Evolutionary conservation across 129 eudicot genomes (phyloP), one percentile per base, ranked within the genome.

Genomic region (Flaveria trinervia): DNA sequence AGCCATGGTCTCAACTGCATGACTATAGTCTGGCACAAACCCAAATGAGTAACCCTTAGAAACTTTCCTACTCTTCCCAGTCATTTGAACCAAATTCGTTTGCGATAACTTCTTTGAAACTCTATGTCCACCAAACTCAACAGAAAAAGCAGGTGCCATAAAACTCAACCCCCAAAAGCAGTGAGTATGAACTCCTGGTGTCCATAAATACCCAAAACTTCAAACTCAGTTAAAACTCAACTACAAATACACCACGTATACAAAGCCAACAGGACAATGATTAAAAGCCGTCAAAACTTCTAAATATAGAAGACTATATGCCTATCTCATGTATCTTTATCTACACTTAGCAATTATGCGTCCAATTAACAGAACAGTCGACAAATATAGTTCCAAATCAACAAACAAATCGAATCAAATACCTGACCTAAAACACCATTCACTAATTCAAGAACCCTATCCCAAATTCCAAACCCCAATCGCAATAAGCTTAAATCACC

Each of bases 11-110:
- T 90, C 95, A n/a, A 90, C 90, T 1, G 77, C 92, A 73, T 89
- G 92, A 0, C 92, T 83, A 17, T 88, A 88, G 26, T 92, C 96
- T 0, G 94, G 88, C 16, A 90, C 91, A 74, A 88, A 81, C 39
- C 87, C 90, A 23, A 76, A 51, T 0, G 90, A 73, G 43, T 82
- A 67, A 5, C 94, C 92, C 68, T 88, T 85, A 0, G 93, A 83
- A 74, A 89, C 86, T 50, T 92, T 92, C 62, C 92, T 80, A 1
- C 90, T 83, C 84, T 92, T 92, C 60, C 98, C 96, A 90, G 83
- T 90, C 90, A 83, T 82, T 55, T 18, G 83, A 57, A 79, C 65
- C n/a, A 18, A 25, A 33, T 51, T 73, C 28, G 46, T 61, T 75
- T 77, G 80, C 4, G 76, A 77, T 48, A 25, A 77, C 74, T 81